Percentiles rank a stretch among this genome's conserved stretches.
Conservation (phyloP, 148 eudicot species). For the Nyssa sinensis region DNA sequence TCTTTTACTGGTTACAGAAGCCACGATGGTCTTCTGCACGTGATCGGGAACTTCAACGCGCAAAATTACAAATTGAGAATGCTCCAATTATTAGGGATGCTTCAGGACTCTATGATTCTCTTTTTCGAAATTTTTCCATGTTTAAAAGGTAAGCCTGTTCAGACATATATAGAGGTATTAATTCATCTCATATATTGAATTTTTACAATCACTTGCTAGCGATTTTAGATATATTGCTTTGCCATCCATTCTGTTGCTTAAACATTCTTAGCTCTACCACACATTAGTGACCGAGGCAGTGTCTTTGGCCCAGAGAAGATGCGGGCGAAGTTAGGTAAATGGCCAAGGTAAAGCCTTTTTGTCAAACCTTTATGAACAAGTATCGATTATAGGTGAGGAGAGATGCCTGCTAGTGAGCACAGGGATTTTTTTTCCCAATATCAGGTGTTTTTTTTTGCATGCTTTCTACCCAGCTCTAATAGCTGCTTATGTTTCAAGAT, state of each 20-base stretch:
- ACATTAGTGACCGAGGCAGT: neutral
- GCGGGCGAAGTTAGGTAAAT: neutral
- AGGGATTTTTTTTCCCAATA: neutral
- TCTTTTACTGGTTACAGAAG: constrained; percentile 35
- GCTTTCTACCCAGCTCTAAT: neutral
- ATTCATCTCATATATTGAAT: neutral
- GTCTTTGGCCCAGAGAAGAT: neutral
- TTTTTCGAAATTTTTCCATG: constrained; percentile 61
- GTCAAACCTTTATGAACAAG: neutral
- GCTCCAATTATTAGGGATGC: constrained; percentile 40
- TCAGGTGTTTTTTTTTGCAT: neutral
- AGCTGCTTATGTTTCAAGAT: neutral
- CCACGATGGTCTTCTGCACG: constrained; percentile 36
- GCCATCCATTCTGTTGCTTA: neutral
- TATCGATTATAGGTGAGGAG: neutral
- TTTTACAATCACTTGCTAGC: neutral
- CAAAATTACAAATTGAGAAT: constrained; percentile 50
- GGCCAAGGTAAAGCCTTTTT: neutral
- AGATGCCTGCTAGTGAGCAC: neutral
- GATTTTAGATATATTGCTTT: neutral
- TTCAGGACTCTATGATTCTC: constrained; percentile 48
- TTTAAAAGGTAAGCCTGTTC: constrained; percentile 49
- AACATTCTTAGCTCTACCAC: neutral
- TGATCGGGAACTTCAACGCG: constrained; percentile 56
- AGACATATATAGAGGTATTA: neutral